Conservation (phyloP, 176 grass and related monocot genomes). For the Carex kokanica region DNA sequence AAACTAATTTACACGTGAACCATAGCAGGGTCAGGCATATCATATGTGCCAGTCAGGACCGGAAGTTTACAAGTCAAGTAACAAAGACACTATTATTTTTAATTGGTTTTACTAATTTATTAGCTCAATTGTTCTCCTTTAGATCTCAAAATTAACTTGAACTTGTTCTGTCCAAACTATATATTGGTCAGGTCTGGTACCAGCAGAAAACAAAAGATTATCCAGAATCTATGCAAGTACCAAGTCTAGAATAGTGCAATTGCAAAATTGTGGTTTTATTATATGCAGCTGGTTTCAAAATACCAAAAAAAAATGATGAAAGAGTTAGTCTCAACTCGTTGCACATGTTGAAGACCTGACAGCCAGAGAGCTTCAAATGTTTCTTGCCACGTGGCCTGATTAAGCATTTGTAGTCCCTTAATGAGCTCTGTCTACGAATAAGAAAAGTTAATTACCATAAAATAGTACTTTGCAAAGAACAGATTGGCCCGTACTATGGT, state of each 20-base stretch:
- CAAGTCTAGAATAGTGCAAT: background rate
- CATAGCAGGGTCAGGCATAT: no score
- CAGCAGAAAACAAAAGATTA: no score
- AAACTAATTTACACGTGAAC: background rate
- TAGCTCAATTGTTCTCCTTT: background rate
- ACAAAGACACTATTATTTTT: background rate
- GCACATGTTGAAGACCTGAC: conserved; percentile 60
- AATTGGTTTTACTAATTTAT: background rate
- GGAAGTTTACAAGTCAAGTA: background rate
- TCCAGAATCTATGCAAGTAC: background rate
- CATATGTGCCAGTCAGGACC: background rate
- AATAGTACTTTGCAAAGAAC: background rate
- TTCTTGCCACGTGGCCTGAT: conserved; percentile 79
- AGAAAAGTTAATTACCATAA: conserved; percentile 16
- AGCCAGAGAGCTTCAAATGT: conserved; percentile 90
- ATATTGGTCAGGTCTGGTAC: background rate
- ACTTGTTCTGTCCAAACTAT: background rate
- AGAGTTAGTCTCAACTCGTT: conserved; percentile 59
- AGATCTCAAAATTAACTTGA: background rate
- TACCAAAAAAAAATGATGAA: conserved; percentile 16
- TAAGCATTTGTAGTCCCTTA: conserved; percentile 68
- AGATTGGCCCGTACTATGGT: no score
- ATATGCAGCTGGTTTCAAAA: background rate
- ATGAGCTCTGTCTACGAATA: conserved; percentile 54
- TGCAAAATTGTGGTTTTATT: background rate